These are phyloP conservation scores for Parachaetomium inaequale DNA, from an alignment of 495 filamentous ascomycete genomes.

Conservation along the genomic window DNA sequence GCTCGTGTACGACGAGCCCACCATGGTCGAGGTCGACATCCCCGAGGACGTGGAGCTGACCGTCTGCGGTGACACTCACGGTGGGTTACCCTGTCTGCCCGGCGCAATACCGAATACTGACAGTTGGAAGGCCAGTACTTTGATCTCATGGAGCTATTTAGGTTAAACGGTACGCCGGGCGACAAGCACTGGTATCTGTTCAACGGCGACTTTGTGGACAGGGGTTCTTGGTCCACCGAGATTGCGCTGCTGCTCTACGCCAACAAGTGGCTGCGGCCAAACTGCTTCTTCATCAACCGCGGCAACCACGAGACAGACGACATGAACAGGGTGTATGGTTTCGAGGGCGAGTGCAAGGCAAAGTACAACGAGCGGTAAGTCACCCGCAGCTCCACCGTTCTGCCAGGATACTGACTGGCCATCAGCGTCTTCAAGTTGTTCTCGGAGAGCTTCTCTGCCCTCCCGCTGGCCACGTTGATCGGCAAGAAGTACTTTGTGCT, in stretches of 20 bases:
- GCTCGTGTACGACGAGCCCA: constrained; percentile 85
- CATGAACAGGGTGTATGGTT: constrained; percentile 98
- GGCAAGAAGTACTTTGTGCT: constrained; percentile 89
- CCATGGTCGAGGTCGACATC: constrained; percentile 93
- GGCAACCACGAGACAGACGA: constrained; percentile 99
- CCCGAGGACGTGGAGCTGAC: constrained; percentile 73
- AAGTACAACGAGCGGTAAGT: constrained; percentile 85
- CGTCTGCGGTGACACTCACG: constrained; percentile 97
- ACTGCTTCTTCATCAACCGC: constrained; percentile 90
- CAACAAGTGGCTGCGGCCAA: constrained; percentile 91
- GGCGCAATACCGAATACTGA: constrained; percentile 13
- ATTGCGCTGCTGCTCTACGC: constrained; percentile 91
- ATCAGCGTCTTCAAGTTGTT: constrained; percentile 84
- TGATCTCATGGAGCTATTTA: constrained; percentile 93
- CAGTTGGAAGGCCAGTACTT: constrained; percentile 79
- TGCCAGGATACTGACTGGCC: constrained; percentile 20
- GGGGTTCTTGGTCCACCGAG: constrained; percentile 96
- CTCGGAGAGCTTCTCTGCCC: constrained; percentile 94
- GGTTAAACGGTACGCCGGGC: constrained; percentile 77
- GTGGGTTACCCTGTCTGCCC: constrained; percentile 41
- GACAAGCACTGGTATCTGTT: constrained; percentile 91
- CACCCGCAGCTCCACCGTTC: not conserved
- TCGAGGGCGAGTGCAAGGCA: constrained; percentile 95
- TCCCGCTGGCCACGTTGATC: constrained; percentile 89
- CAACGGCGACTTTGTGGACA: constrained; percentile 98